phyloP scores from a whole-genome alignment of 2,329 filamentous ascomycete genomes.

The Teratosphaeria nubilosa region DNA sequence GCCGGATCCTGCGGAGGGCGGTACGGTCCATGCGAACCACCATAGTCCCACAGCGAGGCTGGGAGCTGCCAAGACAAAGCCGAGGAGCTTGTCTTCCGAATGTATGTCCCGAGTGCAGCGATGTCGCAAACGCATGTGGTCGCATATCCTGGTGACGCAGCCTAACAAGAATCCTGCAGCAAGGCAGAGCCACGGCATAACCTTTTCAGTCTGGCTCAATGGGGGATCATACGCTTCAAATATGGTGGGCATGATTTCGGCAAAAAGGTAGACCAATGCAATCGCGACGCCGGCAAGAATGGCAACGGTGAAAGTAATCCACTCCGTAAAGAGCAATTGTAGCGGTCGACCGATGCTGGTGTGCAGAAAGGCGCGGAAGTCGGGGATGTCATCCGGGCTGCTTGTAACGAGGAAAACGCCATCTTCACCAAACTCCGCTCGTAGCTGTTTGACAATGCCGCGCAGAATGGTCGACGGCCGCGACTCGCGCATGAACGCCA shows the following conservation, averaged over 20 bases:
- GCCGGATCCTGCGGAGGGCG: conserved; percentile 21
- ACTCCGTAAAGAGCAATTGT: background rate
- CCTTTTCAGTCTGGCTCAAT: background rate
- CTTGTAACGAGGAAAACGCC: background rate
- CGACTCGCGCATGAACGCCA: conserved; percentile 32
- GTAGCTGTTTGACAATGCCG: conserved; percentile 16
- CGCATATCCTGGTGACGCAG: conserved; percentile 32
- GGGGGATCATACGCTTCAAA: conserved; percentile 41
- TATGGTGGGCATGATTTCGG: conserved; percentile 25
- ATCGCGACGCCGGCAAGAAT: background rate
- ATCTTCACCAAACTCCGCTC: conserved; percentile 24
- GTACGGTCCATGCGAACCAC: conserved; percentile 40
- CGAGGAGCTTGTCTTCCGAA: conserved; percentile 40
- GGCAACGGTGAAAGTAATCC: conserved; percentile 26
- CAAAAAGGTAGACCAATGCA: conserved; percentile 39
- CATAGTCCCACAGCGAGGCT: conserved; percentile 35
- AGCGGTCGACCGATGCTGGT: background rate
- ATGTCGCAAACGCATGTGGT: conserved; percentile 25
- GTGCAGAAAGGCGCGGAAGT: background rate
- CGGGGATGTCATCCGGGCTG: background rate
- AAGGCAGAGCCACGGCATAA: conserved; percentile 34
- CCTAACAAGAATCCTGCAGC: conserved; percentile 34
- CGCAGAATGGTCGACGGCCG: conserved; percentile 34
- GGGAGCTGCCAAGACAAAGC: conserved; percentile 36
- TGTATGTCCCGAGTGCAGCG: conserved; percentile 16